Evolutionary conservation across 306 rosid genomes (phyloP), one percentile per base, ranked within the genome.

Genomic region (Cyclanthera cordifolia): DNA sequence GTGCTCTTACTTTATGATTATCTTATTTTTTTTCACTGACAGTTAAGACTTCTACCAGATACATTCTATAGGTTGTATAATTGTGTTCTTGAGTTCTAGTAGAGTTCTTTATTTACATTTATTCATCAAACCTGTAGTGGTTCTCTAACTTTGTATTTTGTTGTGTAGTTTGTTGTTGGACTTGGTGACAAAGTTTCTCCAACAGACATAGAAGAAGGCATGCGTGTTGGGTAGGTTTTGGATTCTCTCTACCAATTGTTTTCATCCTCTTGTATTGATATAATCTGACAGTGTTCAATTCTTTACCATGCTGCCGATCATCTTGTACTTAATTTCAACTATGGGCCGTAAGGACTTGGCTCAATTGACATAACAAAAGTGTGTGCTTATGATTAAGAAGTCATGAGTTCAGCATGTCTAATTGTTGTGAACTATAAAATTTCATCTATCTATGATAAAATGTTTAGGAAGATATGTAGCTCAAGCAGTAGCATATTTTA

Each of bases 121-220:
- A 23, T 13, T 65, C 37, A 34, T 69, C 63, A 52, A 32, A 2
- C 2, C 30, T 69, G 59, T 34, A 12, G 73, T 52, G 20, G 34
- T 32, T 52, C 57, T 73, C 79, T 88, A 64, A 84, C 39, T 60
- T 15, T 71, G 15, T 69, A 37, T 70, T 37, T 76, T 77, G 56
- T 41, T 37, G 69, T 71, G 67, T 89, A 94, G 99, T 94, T 94
- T 85, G 99, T 94, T 72, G 99, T 94, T 60, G 99, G 99, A 63
- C 83, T 94, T n/a, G 99, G 99, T 72, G 99, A 94, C 78, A 94
- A 94, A 82, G 97, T 94, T 78, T 94, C 99, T 65, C 99, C 99
- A 41, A 94, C 99, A 13, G 99, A 94, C 75, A 94, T 94, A 54
- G 99, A 94, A 78, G 99, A 94, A 80, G 99, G 99, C 63, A 94